Percentiles rank a stretch among this genome's conserved stretches.
These are phyloP conservation scores for Triglochin maritima DNA, from an alignment of 106 monocot species.

Conservation along the genomic window DNA sequence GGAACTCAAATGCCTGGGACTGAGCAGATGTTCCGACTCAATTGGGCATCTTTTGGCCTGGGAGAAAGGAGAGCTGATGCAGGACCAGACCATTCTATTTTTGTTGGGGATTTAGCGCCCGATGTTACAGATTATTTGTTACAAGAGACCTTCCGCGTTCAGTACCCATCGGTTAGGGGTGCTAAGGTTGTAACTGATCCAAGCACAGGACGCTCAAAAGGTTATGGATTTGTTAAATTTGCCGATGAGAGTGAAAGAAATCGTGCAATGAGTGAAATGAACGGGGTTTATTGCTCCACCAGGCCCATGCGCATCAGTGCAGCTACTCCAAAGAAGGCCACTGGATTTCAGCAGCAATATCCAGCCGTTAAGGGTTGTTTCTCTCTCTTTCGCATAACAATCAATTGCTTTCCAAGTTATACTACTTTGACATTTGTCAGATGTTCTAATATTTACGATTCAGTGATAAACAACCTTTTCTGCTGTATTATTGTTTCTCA, in stretches of 20 bases:
- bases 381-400: background rate
- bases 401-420: too few species aligned
- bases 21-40: slow-evolving; percentile 74
- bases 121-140: slow-evolving; percentile 95
- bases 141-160: slow-evolving; percentile 80
- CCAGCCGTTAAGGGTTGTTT: slow-evolving; percentile 42
- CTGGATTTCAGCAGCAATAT: slow-evolving; percentile 49
- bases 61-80: slow-evolving; percentile 69
- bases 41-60: slow-evolving; percentile 95
- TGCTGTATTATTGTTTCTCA: too few species aligned
- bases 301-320: slow-evolving; percentile 96
- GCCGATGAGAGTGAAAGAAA: slow-evolving; percentile 88
- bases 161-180: slow-evolving; percentile 88
- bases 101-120: slow-evolving; percentile 93
- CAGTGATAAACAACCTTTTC: too few species aligned
- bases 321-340: slow-evolving; percentile 81
- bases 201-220: slow-evolving; percentile 83
- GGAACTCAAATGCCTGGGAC: slow-evolving; percentile 92
- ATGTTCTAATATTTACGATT: too few species aligned
- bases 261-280: slow-evolving; percentile 98
- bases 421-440: too few species aligned
- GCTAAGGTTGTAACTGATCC: slow-evolving; percentile 97
- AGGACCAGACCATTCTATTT: slow-evolving; percentile 86
- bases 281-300: slow-evolving; percentile 91
- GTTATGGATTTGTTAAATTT: slow-evolving; percentile 99